Evolutionary conservation across 2,329 filamentous ascomycete species (phyloP).

Genomic region (Aciculosporium take): DNA sequence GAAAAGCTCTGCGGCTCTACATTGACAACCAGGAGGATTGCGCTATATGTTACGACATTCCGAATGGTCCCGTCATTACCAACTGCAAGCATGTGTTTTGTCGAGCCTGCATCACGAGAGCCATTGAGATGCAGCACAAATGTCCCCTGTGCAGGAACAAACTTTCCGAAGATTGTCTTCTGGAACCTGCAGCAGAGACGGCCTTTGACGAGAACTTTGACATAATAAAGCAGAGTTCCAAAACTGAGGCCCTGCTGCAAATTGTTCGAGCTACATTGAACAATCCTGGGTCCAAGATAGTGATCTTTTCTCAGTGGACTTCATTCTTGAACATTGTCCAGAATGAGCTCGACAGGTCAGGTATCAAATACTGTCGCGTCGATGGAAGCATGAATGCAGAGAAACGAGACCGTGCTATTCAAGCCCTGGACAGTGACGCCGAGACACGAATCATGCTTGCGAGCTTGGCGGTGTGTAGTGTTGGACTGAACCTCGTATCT

Average conservation of each 20-base stretch:
- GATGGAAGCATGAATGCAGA: slow-evolving; percentile 65
- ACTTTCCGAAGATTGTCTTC: slow-evolving; percentile 42
- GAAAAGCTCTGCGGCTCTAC: slow-evolving; percentile 59
- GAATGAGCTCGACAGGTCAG: slow-evolving; percentile 45
- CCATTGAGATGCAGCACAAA: slow-evolving; percentile 60
- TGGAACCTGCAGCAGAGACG: slow-evolving; percentile 50
- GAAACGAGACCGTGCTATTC: slow-evolving; percentile 58
- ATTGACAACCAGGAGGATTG: slow-evolving; percentile 76
- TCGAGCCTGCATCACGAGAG: slow-evolving; percentile 54
- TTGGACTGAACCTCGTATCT: slow-evolving; percentile 73
- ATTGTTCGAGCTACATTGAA: slow-evolving; percentile 57
- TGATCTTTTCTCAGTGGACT: slow-evolving; percentile 69
- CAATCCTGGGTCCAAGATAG: slow-evolving; percentile 50
- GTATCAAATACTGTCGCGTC: slow-evolving; percentile 54
- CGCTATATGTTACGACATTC: slow-evolving; percentile 60
- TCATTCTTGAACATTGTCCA: slow-evolving; percentile 60
- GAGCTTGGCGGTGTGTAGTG: slow-evolving; percentile 66
- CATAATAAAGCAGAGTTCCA: slow-evolving; percentile 56
- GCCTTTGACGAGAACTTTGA: slow-evolving; percentile 39
- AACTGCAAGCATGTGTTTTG: slow-evolving; percentile 75
- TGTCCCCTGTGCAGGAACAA: slow-evolving; percentile 73
- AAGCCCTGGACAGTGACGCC: slow-evolving; percentile 50
- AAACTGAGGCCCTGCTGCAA: slow-evolving; percentile 64
- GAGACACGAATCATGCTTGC: slow-evolving; percentile 65
- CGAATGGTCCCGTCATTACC: slow-evolving; percentile 66